Base-by-base conservation (phyloP, 192 early-diverging fungal genomes). In the Jimgerdemannia lactiflua region DNA sequence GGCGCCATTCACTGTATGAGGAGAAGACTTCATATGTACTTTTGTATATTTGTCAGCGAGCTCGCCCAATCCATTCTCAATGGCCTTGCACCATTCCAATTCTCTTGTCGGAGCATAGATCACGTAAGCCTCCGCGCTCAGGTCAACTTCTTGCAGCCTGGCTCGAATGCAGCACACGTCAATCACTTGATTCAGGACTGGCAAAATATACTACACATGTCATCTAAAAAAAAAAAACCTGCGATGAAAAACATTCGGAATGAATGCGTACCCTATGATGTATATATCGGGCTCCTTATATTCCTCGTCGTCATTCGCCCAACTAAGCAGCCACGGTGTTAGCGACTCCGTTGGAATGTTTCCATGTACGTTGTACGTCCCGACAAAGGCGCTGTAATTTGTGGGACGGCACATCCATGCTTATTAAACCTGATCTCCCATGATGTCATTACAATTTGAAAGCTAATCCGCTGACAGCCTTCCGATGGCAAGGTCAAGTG, bases 361-460 rank as follows among this genome's bases (percentile, higher is more conserved):
- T 8, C 94, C 95, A 77, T 96, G 95, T 39, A 97, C 94, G 78
- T 98, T 98, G 92, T 94, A 98, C 2, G 96, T 95, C 3, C 95
- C 95, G 1, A 91, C 86, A 80, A 96, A 95, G 3, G 92, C 84
- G 40, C 86, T 89, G 75, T 2, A 19, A 71, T 17, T 75, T n/a
- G 2, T 66, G 39, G 29, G 8, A 71, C 29, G 18, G 18, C 20
- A 67, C 39, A 42, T 39, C 10, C 8, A 44, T 41, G 42, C 41
- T n/a, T 70, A 70, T 6, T 19, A 29, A 29, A 29, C 29, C 29
- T 1, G 42, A 18, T 69, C 8, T 7, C 64, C 11, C 42, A 64
- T 18, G 0, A 19, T 20, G 29, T 29, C 29, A 29, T 29, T 29
- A 29, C 29, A 29, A 29, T 29, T 29, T 29, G 29, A 29, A 29